A percentile compares a stretch with the other conserved stretches of the same genome.
These are phyloP conservation scores for Ophiostoma angusticollis DNA, from an alignment of 2,329 filamentous ascomycete genomes.

Conservation along the genomic window DNA sequence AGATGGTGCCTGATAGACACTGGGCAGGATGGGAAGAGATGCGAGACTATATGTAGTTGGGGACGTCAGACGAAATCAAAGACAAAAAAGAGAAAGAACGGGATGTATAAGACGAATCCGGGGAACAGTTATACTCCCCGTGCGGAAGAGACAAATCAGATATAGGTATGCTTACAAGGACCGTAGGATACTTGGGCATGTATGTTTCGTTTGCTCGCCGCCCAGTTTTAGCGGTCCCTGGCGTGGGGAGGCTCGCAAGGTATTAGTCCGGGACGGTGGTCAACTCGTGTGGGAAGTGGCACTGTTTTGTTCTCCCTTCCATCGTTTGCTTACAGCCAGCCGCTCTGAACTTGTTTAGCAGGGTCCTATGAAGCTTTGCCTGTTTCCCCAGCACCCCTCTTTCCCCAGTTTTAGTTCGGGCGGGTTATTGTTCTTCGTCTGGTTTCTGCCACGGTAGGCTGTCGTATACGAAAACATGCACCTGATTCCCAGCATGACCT, in stretches of 20 bases:
- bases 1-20: too few species aligned
- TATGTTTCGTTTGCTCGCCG: too few species aligned
- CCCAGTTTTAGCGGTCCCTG: too few species aligned
- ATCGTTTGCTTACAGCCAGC: conserved; percentile 1
- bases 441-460: too few species aligned
- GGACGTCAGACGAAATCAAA: not conserved
- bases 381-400: conserved; percentile 3
- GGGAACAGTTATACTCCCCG: not conserved
- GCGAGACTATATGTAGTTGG: too few species aligned
- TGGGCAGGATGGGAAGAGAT: not conserved
- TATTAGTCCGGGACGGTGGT: conserved; percentile 17
- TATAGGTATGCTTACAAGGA: too few species aligned
- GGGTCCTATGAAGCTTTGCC: conserved; percentile 1
- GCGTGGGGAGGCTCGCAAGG: conserved; percentile 16
- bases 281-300: not conserved
- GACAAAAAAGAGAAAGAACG: conserved; percentile 16
- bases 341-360: too few species aligned
- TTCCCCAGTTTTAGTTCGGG: conserved; percentile 6
- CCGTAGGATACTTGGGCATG: too few species aligned
- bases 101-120: not conserved
- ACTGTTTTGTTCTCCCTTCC: conserved; percentile 2
- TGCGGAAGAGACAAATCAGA: too few species aligned
- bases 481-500: too few species aligned
- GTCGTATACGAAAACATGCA: too few species aligned
- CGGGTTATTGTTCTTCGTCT: not conserved